Percentiles rank a stretch among this genome's conserved stretches.
phyloP scores from a whole-genome alignment of 2,329 filamentous ascomycete species.

The Aspergillus alliaceus region DNA sequence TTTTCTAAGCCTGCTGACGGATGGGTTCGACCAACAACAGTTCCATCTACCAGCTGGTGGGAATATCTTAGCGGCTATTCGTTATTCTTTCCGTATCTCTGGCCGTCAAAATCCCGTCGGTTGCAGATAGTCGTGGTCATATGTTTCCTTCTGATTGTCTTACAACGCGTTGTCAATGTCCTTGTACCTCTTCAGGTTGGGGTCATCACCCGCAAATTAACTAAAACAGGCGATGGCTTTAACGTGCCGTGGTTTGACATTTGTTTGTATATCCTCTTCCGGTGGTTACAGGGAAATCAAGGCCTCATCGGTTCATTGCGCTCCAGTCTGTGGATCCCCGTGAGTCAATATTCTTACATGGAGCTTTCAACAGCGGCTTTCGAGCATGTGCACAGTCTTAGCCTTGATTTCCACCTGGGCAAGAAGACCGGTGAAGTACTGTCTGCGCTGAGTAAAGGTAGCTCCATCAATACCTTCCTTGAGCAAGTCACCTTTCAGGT shows the following conservation, averaged over 20 bases:
- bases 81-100: slow-evolving; percentile 93
- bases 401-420: slow-evolving; percentile 91
- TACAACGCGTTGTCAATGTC: slow-evolving; percentile 83
- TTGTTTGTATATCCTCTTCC: slow-evolving; percentile 72
- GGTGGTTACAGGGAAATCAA: slow-evolving; percentile 83
- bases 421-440: slow-evolving; percentile 96
- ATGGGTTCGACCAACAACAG: slow-evolving; percentile 85
- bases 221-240: slow-evolving; percentile 53
- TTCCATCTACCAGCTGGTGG: slow-evolving; percentile 89
- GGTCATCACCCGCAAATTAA: slow-evolving; percentile 72
- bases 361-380: slow-evolving; percentile 93
- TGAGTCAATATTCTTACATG: slow-evolving; percentile 94
- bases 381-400: slow-evolving; percentile 93
- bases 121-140: slow-evolving; percentile 77
- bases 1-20: slow-evolving; percentile 59
- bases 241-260: slow-evolving; percentile 73
- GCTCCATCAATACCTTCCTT: slow-evolving; percentile 92
- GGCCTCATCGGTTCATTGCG: slow-evolving; percentile 81
- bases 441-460: slow-evolving; percentile 93
- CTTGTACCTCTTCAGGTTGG: slow-evolving; percentile 81
- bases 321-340: slow-evolving; percentile 89
- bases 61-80: slow-evolving; percentile 92
- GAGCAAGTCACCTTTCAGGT: slow-evolving; percentile 97
- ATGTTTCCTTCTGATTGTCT: slow-evolving; percentile 76
- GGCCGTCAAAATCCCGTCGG: slow-evolving; percentile 77